Evolutionary conservation across 1,139 yeast genomes (phyloP), one percentile per base, ranked within the genome.

Genomic region (Geotrichum candidum): DNA sequence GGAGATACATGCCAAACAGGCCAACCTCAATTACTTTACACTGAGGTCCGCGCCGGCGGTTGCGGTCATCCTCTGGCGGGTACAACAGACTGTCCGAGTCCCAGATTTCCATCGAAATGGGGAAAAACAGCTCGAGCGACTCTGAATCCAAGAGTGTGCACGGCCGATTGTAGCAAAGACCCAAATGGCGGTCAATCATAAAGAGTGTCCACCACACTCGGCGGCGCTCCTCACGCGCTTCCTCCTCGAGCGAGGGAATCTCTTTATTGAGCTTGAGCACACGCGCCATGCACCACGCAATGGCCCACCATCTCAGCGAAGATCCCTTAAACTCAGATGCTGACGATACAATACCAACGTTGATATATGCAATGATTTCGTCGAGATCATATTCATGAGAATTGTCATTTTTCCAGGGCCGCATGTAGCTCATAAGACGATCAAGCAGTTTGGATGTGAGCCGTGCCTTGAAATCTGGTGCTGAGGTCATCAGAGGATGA

Each of bases 201-300:
- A 74, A 78, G 33, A 78, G 65, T 6, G 76, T 70, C 80, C 81
- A 78, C 80, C 80, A 78, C 0, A 75, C 70, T 31, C 81, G 70
- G n/a, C 80, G 69, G 59, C 74, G 70, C 61, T 78, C 81, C 60
- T 78, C 81, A 31, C 74, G 69, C 1, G 68, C 59, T 55, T 76
- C 79, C 23, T 74, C 76, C 33, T 69, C 66, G 23, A 69, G 61
- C 18, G 66, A 62, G 11, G 67, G 68, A 18, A 64, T 67, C 59
- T 76, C 78, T 15, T 67, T 66, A 63, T 75, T 75, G n/a, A 76
- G 64, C 48, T 69, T 71, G 53, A 77, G 65, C 29, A 68, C 70
- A 38, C 70, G 66, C 1, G 79, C 76, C 56, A 76, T 65, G 10
- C 74, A 71, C 70, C 76, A 72, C 0, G 77, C 78, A 35, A 71